A percentile compares a stretch with the other conserved stretches of the same genome.
Conservation (phyloP, 139 green algal species). For the Coelastrella sp. region DNA sequence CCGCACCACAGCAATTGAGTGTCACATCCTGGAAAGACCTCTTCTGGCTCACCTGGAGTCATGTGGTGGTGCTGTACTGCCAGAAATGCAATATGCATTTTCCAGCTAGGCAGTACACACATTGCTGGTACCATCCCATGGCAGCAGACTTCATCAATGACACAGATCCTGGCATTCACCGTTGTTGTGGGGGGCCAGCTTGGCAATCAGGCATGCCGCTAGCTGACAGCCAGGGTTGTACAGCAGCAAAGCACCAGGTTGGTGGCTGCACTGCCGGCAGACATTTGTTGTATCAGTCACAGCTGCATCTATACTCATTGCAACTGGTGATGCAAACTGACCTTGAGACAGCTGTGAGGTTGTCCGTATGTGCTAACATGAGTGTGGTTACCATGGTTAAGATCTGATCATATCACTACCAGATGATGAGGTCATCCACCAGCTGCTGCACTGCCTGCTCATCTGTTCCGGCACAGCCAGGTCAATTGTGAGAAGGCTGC, state of each 20-base stretch:
- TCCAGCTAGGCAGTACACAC: slow-evolving; percentile 27
- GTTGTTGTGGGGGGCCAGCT: slow-evolving; percentile 10
- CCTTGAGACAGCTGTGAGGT: too few relatives aligned
- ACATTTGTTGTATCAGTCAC: background rate
- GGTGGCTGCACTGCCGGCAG: background rate
- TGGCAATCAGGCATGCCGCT: slow-evolving; percentile 13
- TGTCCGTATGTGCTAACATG: too few relatives aligned
- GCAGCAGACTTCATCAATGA: slow-evolving; percentile 32
- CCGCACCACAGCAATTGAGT: background rate
- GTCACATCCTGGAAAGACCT: slow-evolving; percentile 12
- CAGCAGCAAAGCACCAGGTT: slow-evolving; percentile 25
- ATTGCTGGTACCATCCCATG: slow-evolving; percentile 36
- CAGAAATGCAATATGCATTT: slow-evolving; percentile 41
- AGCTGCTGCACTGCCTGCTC: background rate
- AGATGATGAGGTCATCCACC: background rate
- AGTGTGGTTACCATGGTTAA: too few relatives aligned
- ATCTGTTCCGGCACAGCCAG: background rate
- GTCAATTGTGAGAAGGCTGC: background rate
- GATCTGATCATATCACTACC: too few relatives aligned
- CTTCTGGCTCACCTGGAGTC: slow-evolving; percentile 41
- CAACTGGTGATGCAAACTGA: background rate
- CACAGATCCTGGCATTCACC: background rate
- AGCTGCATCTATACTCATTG: background rate
- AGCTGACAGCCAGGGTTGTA: slow-evolving; percentile 7
- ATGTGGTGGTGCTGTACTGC: slow-evolving; percentile 49